phyloP scores from a whole-genome alignment of 2,329 filamentous ascomycete species.

The Ophiostoma montium region DNA sequence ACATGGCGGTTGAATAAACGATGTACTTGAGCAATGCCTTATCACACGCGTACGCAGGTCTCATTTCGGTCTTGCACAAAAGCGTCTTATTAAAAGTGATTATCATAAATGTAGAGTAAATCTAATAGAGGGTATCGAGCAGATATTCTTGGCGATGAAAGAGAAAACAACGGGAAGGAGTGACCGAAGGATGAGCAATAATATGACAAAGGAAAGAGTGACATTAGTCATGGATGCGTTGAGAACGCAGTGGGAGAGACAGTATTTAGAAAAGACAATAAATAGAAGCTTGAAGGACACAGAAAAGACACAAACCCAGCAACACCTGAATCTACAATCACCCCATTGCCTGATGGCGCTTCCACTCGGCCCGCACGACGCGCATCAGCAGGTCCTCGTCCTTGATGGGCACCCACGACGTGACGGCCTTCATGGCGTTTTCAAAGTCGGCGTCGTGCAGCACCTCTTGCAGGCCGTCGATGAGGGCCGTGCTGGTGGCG shows the following conservation, averaged over 20 bases:
- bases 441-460: slow-evolving; percentile 91
- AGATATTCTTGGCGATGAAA: not conserved
- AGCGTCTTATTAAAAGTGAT: no score
- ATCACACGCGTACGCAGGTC: no score
- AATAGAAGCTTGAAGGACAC: not conserved
- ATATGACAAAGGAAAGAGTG: not conserved
- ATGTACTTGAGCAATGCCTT: no score
- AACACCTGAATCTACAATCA: no score
- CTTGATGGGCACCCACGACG: slow-evolving; percentile 84
- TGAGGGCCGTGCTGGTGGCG: slow-evolving; percentile 75
- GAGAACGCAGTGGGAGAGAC: no score
- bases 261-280: not conserved
- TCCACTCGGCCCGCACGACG: slow-evolving; percentile 79
- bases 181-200: no score
- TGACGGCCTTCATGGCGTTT: slow-evolving; percentile 93
- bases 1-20: no score
- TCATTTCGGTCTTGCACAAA: no score
- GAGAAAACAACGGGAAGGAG: no score
- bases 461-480: slow-evolving; percentile 79
- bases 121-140: not conserved
- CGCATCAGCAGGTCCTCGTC: slow-evolving; percentile 91
- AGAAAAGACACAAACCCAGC: no score
- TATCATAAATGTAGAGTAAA: no score
- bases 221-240: not conserved
- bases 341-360: slow-evolving; percentile 32